These are phyloP conservation scores for Talaromyces verruculosus DNA, from an alignment of 2,329 filamentous ascomycete genomes.

Conservation along the genomic window DNA sequence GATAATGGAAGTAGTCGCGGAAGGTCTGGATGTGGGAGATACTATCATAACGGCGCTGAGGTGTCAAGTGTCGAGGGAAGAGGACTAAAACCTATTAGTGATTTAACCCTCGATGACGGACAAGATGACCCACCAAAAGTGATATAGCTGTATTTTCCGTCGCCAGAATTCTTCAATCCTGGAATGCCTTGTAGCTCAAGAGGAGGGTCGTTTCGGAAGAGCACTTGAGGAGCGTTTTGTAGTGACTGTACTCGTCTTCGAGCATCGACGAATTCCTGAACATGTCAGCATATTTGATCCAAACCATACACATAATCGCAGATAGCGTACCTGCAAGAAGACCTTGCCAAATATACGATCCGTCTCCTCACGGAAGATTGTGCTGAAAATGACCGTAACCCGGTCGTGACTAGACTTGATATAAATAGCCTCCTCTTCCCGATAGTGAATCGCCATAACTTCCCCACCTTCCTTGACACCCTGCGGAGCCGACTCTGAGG, in stretches of 20 bases:
- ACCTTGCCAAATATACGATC: constrained; percentile 97
- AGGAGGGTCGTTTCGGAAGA: constrained; percentile 92
- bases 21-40: constrained; percentile 99
- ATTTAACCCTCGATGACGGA: neutral
- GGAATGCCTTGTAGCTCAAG: constrained; percentile 85
- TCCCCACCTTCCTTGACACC: constrained; percentile 85
- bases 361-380: constrained; percentile 95
- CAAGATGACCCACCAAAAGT: constrained; percentile 73
- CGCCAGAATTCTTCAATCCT: constrained; percentile 72
- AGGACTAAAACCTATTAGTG: too few species aligned
- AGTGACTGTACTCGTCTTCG: constrained; percentile 75
- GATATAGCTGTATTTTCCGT: constrained; percentile 91
- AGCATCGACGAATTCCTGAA: constrained; percentile 88
- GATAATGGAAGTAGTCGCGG: constrained; percentile 99
- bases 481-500: constrained; percentile 88
- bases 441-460: constrained; percentile 95
- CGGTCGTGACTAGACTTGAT: constrained; percentile 96
- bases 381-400: constrained; percentile 98
- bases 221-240: constrained; percentile 95
- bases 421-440: constrained; percentile 98
- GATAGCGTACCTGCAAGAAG: constrained; percentile 68
- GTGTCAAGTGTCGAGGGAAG: constrained; percentile 90
- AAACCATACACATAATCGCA: too few species aligned
- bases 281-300: neutral
- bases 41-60: constrained; percentile 85